Conservation (phyloP, 2,329 filamentous ascomycete genomes). For the Penicillium occitanis region DNA sequence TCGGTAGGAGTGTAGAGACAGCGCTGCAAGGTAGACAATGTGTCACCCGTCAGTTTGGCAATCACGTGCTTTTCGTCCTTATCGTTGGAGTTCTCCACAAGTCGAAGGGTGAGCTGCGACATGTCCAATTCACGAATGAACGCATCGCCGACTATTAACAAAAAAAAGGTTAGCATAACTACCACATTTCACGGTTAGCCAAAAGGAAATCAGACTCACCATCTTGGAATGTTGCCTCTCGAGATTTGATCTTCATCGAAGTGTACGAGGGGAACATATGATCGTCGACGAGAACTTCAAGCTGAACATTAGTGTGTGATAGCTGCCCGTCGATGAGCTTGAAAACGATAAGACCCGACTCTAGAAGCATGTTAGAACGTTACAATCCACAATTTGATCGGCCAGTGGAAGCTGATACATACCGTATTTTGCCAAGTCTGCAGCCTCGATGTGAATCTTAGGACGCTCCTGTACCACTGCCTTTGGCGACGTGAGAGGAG, state of each 20-base stretch:
- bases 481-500: constrained; percentile 39
- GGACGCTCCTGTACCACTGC: constrained; percentile 53
- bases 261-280: constrained; percentile 87
- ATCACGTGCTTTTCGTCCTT: constrained; percentile 70
- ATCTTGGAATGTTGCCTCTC: constrained; percentile 76
- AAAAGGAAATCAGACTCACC: constrained; percentile 46
- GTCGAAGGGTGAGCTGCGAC: constrained; percentile 83
- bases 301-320: constrained; percentile 68
- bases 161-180: background rate
- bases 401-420: background rate
- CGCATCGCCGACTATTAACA: constrained; percentile 70
- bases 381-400: background rate
- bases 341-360: constrained; percentile 92
- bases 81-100: constrained; percentile 74
- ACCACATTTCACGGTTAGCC: background rate
- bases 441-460: constrained; percentile 73
- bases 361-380: constrained; percentile 49
- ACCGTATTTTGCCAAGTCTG: constrained; percentile 79
- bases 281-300: constrained; percentile 92
- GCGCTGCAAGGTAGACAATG: constrained; percentile 81
- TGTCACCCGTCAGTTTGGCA: constrained; percentile 80
- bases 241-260: constrained; percentile 71
- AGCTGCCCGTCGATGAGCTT: constrained; percentile 88
- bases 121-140: constrained; percentile 97
- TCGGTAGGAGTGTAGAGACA: constrained; percentile 88